Base-by-base conservation (phyloP, 305 asterid species). In the Ilex paraguariensis region DNA sequence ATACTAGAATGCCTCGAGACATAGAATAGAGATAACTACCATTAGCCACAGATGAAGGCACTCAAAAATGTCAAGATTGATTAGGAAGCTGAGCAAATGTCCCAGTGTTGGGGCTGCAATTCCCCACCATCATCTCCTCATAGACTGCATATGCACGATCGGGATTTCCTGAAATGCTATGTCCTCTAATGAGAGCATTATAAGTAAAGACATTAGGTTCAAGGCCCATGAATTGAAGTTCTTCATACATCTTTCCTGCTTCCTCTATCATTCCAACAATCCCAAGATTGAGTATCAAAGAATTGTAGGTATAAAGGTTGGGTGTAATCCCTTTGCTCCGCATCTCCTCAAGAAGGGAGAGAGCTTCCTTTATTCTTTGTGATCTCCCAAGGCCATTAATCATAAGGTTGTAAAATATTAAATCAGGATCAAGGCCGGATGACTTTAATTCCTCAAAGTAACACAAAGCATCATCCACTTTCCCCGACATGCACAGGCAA, bases 61-160 rank as follows among this genome's bases (percentile, higher is more conserved):
- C 31, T 17, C 56, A 52, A 52, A 56, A 42, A 21, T 17, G 65
- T 55, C 56, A 10, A 14, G 16, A 58, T 75, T 70, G 83, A 66
- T 90, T 92, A 16, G 98, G 98, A 62, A 92, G 91, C 69, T 83
- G 95, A 3, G 96, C 96, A 77, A 87, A 89, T 5, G 98, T 92
- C 48, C 86, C 93, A 7, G 75, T 65, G 74, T 92, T 89, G 32
- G 98, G 98, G 69, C 67, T 66, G 59, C 97, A 92, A 3, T 97
- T 97, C 57, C 82, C 90, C 4, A 80, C 87, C 91, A 87, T 73
- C 98, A 92, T 92, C 82, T 85, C 86, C 79, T 85, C 95, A 58
- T 85, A 89, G 59, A 85, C 78, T 31, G 84, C 93, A 76, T 82
- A 92, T 10, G 98, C 97, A 66, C 75, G 75, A 57, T 85, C 94